Evolutionary conservation across 2,329 filamentous ascomycete species (phyloP).

Genomic region (Botryotinia globosa): DNA sequence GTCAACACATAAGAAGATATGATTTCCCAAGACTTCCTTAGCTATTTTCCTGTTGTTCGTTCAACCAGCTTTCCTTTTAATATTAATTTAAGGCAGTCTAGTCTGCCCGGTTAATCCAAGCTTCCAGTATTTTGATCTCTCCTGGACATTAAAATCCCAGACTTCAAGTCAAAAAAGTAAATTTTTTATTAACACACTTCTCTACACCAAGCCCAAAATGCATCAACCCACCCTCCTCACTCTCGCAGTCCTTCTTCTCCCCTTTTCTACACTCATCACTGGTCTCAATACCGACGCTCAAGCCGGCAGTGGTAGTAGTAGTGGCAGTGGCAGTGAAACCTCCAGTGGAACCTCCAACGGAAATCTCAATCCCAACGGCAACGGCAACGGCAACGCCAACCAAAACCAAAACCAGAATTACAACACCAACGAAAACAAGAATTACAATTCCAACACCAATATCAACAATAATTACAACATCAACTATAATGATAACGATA

Average conservation of each 20-base stretch:
- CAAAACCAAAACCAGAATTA: neutral
- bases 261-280: neutral
- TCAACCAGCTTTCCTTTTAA: neutral
- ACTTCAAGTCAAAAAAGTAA: neutral
- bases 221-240: neutral
- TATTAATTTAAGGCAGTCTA: neutral
- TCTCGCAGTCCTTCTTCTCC: neutral
- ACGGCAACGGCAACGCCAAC: neutral
- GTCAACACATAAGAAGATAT: neutral
- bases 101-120: neutral
- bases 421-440: neutral
- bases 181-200: neutral
- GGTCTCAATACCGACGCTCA: neutral
- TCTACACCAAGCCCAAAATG: neutral
- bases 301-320: neutral
- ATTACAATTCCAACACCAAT: conserved; percentile 5
- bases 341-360: neutral
- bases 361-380: neutral
- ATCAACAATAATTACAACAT: neutral
- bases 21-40: neutral
- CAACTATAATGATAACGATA: neutral
- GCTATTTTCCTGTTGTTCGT: neutral
- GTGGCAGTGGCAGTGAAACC: neutral
- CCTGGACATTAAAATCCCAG: neutral
- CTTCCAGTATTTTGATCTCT: neutral